A percentile compares a stretch with the other conserved stretches of the same genome.
Evolutionary conservation across 768 basidiomycete species (phyloP).

Genomic region (Suillus bovinus): DNA sequence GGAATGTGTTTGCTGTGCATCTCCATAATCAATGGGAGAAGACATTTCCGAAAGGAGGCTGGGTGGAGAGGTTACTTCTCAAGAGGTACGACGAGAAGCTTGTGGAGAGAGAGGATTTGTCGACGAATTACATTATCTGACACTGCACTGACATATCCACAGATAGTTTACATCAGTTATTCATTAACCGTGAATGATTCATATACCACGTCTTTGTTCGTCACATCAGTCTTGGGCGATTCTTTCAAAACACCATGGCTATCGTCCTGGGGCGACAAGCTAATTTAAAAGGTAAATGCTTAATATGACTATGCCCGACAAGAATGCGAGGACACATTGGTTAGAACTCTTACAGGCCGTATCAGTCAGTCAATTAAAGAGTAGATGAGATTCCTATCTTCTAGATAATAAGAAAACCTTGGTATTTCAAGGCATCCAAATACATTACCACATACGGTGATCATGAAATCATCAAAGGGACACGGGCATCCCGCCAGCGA

Average conservation of each 20-base stretch:
- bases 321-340: too few species aligned
- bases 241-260: not conserved
- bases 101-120: not conserved
- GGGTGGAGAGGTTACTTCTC: conserved; percentile 82
- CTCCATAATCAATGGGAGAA: conserved; percentile 96
- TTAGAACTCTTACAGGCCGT: too few species aligned
- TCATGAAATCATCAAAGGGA: not conserved
- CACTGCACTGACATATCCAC: not conserved
- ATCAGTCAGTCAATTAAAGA: too few species aligned
- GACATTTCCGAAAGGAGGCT: conserved; percentile 75
- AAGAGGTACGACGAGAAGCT: conserved; percentile 50
- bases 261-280: too few species aligned
- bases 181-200: not conserved
- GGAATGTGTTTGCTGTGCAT: conserved; percentile 83
- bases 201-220: not conserved
- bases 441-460: not conserved
- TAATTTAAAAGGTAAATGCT: too few species aligned
- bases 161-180: not conserved
- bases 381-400: too few species aligned
- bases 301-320: too few species aligned
- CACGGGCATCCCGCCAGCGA: not conserved
- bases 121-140: not conserved
- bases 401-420: too few species aligned
- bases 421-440: not conserved
- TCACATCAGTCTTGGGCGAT: not conserved